Evolutionary conservation across 2,329 filamentous ascomycete genomes (phyloP), one percentile per base, ranked within the genome.

Genomic region (Botrytis medusae): DNA sequence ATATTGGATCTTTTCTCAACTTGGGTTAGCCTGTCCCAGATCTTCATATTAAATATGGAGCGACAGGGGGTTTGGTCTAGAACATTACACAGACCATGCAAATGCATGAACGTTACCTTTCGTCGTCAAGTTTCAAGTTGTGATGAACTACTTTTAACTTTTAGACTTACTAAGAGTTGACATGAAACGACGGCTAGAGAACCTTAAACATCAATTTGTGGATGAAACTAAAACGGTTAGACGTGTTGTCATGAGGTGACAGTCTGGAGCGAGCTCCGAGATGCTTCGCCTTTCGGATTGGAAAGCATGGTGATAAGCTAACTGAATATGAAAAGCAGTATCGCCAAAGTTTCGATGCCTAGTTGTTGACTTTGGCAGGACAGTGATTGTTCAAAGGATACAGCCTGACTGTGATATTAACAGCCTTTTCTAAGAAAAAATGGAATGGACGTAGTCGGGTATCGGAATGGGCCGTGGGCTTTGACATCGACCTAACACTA

Each of bases 21-120:
- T 14, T 14, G 37, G 29, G 22, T 25, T 65, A 32, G 44, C 22
- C 14, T 67, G 46, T 67, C 44, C 32, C 63, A 22, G 46, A 54
- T 68, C 34, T 57, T 40, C 48, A 42, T 32, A 54, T 32, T 29
- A 57, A 68, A 25, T 54, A 6, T 68, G 48, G 64, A 57, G 25
- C 64, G 14, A 18, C 48, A 40, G 64, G 20, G 16, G 12, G 1
- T 18, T 54, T 54, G 25, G 32, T 51, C 46, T n/a, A 42, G 9
- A 34, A 57, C 25, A 18, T 48, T 25, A 67, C 46, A 67, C 64
- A 40, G 64, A 54, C 48, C 48, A 68, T 9, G 64, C n/a, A 46
- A 25, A 46, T 34, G 40, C 64, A 68, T 57, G 64, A 42, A 29
- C 64, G 64, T 68, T 68, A 42, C n/a, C 48, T 68, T 57, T 68